Percentiles rank a stretch among this genome's conserved stretches.
Conservation (phyloP, 2,329 filamentous ascomycete species). For the Cercospora berteroae region DNA sequence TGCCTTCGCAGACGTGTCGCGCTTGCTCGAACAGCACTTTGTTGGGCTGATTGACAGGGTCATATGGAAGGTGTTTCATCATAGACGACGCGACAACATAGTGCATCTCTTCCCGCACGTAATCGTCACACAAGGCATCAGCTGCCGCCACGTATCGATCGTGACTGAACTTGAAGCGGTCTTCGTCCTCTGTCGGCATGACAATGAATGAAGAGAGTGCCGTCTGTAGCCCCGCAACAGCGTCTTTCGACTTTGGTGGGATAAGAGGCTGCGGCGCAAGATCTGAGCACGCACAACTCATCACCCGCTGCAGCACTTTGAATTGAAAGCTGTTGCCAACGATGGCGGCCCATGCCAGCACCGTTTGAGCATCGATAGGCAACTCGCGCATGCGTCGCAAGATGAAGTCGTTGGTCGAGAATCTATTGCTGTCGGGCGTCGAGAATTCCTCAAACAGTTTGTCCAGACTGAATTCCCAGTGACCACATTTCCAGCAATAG, state of each 20-base stretch:
- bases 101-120: constrained; percentile 75
- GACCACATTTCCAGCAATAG: constrained; percentile 80
- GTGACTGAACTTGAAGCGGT: constrained; percentile 81
- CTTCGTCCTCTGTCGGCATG: constrained; percentile 77
- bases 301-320: constrained; percentile 70
- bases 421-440: constrained; percentile 72
- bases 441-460: constrained; percentile 82
- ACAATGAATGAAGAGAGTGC: constrained; percentile 79
- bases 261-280: constrained; percentile 47
- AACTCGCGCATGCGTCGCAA: constrained; percentile 73
- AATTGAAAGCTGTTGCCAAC: constrained; percentile 84
- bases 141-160: constrained; percentile 84
- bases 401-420: constrained; percentile 80
- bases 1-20: constrained; percentile 75
- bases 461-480: constrained; percentile 84
- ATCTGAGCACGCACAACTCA: constrained; percentile 71
- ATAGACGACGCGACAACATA: constrained; percentile 82
- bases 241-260: constrained; percentile 62
- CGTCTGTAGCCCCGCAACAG: constrained; percentile 75
- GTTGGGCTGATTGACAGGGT: constrained; percentile 53
- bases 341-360: constrained; percentile 83
- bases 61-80: constrained; percentile 64
- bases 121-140: constrained; percentile 64
- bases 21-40: constrained; percentile 67
- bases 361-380: constrained; percentile 68